Evolutionary conservation across 2,329 filamentous ascomycete species (phyloP).

Genomic region (Talaromyces sp.): DNA sequence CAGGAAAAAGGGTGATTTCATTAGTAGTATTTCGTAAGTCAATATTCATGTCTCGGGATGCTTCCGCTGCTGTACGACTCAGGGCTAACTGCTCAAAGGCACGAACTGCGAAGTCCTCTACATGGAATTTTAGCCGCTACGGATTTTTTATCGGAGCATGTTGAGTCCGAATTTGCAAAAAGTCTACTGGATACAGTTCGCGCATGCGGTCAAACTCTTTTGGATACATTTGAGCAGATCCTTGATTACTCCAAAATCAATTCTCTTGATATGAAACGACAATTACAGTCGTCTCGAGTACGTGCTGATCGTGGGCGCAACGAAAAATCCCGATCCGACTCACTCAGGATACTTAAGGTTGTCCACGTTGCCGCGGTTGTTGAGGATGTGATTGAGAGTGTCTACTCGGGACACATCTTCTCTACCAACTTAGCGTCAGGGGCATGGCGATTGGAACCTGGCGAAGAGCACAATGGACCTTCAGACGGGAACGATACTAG

Average conservation of each 20-base stretch:
- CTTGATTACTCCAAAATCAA: conserved; percentile 50
- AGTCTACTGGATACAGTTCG: conserved; percentile 38
- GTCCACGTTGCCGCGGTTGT: conserved; percentile 42
- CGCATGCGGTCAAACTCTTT: conserved; percentile 48
- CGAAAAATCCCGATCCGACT: neutral
- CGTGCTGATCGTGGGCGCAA: neutral
- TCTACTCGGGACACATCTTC: conserved; percentile 44
- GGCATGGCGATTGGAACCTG: conserved; percentile 1
- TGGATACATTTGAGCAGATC: conserved; percentile 45
- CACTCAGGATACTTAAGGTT: conserved; percentile 7
- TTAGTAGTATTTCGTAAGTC: conserved; percentile 44
- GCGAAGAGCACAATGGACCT: neutral
- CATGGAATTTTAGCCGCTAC: neutral
- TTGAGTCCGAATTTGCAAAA: neutral
- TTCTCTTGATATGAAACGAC: conserved; percentile 31
- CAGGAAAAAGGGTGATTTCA: conserved; percentile 50
- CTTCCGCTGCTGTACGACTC: no score
- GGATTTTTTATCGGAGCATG: neutral
- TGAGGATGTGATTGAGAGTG: conserved; percentile 52
- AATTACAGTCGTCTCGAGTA: conserved; percentile 6
- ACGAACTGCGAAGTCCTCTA: conserved; percentile 2
- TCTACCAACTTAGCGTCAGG: conserved; percentile 14
- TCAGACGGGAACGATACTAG: neutral
- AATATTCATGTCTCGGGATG: neutral
- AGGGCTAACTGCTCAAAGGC: neutral